Base-by-base conservation (phyloP, 257 asterid species). In the Vinca minor region DNA sequence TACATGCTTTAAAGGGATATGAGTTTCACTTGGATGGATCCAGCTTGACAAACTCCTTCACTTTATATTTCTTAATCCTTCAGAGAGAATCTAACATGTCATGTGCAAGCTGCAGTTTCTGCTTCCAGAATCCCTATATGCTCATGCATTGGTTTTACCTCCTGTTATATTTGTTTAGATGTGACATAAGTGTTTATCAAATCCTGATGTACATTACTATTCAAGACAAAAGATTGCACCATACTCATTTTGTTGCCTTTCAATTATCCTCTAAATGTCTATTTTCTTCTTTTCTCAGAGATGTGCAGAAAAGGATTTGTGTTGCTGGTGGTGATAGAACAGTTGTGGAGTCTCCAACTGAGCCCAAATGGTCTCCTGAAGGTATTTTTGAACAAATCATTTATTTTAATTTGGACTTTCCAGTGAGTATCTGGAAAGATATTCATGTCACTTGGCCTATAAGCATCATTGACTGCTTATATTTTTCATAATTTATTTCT, bases 361-460 rank as follows among this genome's bases (percentile, higher is more conserved):
- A 92, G 80, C 98, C 98, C 62, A 89, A 83, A 84, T 92, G 98
- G 98, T 92, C 98, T 50, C 83, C 85, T 64, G 87, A 92, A 89
- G 98, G 98, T 92, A 81, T 70, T 50, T 41, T 20, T 61, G 26
- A 25, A 49, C 42, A 64, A 53, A 20, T 71, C 53, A 8, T 5
- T 32, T 34, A 3, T 61, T 42, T 26, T 62, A 28, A 10, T 17
- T 14, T 17, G n/a, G n/a, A 17, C 11, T 29, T 12, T 34, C n/a
- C 14, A 21, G 17, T 23, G 8, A 39, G 56, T 29, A 13, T 6
- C 29, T 38, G 1, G 35, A 14, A n/a, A n/a, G n/a, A n/a, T n/a
- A n/a, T n/a, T n/a, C n/a, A n/a, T n/a, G n/a, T n/a, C n/a, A n/a
- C n/a, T n/a, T n/a, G n/a, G n/a, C n/a, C n/a, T n/a, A n/a, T n/a